A percentile compares a stretch with the other conserved stretches of the same genome.
Conservation (phyloP, 2,329 filamentous ascomycete genomes). For the Macroventuria anomochaeta region DNA sequence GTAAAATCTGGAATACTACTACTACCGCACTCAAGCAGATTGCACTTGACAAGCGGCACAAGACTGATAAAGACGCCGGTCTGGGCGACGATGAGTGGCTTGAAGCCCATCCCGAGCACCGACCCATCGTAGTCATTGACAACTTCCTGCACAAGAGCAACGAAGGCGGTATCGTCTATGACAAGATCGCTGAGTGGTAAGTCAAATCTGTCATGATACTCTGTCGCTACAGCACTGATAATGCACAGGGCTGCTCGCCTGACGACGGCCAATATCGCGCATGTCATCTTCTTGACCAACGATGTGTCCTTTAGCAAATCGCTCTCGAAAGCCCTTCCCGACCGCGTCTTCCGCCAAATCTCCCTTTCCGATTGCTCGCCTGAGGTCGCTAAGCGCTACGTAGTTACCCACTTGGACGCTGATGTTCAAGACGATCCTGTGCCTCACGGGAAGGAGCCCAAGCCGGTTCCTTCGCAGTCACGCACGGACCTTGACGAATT, state of each 20-base stretch:
- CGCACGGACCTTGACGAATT: slow-evolving; percentile 71
- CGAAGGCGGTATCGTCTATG: slow-evolving; percentile 57
- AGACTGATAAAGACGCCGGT: slow-evolving; percentile 73
- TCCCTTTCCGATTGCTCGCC: slow-evolving; percentile 83
- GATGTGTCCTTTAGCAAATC: slow-evolving; percentile 90
- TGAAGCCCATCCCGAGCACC: slow-evolving; percentile 82
- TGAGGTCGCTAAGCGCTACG: slow-evolving; percentile 85
- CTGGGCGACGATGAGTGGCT: slow-evolving; percentile 85
- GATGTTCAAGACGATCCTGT: slow-evolving; percentile 52
- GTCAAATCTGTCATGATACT: not conserved
- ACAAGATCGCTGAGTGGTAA: slow-evolving; percentile 73
- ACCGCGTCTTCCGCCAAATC: slow-evolving; percentile 87
- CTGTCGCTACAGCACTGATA: slow-evolving; percentile 12
- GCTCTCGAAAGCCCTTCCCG: slow-evolving; percentile 83
- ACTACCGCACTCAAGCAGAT: slow-evolving; percentile 79
- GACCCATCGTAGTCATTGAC: slow-evolving; percentile 86
- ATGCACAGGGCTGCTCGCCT: slow-evolving; percentile 71
- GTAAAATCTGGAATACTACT: slow-evolving; percentile 87
- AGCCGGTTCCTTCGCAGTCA: slow-evolving; percentile 55
- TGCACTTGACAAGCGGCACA: slow-evolving; percentile 71
- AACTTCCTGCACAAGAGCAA: slow-evolving; percentile 83
- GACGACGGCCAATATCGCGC: slow-evolving; percentile 86
- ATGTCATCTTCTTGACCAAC: slow-evolving; percentile 92
- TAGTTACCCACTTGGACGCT: slow-evolving; percentile 78
- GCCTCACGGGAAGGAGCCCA: slow-evolving; percentile 47